Evolutionary conservation across 1,284 basidiomycete genomes (phyloP).

Genomic region (Neonothopanus nambi): DNA sequence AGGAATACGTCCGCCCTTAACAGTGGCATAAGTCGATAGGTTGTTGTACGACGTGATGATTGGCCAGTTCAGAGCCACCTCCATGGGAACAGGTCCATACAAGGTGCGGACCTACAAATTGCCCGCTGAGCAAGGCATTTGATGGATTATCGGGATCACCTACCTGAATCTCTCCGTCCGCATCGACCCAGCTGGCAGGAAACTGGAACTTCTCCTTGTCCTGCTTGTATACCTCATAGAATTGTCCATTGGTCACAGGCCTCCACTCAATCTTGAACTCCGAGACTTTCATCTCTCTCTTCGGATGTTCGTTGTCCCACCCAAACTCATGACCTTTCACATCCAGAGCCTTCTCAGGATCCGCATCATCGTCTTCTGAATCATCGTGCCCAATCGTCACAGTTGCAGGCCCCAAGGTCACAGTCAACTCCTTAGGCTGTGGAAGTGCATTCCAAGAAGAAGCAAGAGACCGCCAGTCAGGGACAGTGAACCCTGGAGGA

Average conservation of each 20-base stretch:
- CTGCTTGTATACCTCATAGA: slow-evolving; percentile 57
- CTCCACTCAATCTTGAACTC: slow-evolving; percentile 78
- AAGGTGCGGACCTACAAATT: slow-evolving; percentile 73
- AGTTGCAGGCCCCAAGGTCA: slow-evolving; percentile 61
- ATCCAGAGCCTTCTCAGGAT: slow-evolving; percentile 30
- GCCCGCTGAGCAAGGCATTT: background rate
- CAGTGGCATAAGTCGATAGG: slow-evolving; percentile 77
- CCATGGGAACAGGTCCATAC: slow-evolving; percentile 83
- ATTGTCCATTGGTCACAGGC: slow-evolving; percentile 85
- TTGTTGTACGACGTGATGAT: slow-evolving; percentile 81
- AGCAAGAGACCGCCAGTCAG: slow-evolving; percentile 37
- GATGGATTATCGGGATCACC: slow-evolving; percentile 7
- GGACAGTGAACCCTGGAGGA: slow-evolving; percentile 74
- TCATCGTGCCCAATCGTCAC: slow-evolving; percentile 87
- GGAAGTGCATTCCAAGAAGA: slow-evolving; percentile 60
- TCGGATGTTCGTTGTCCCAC: slow-evolving; percentile 94
- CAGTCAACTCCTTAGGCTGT: slow-evolving; percentile 39
- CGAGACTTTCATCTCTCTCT: slow-evolving; percentile 54
- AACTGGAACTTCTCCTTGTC: slow-evolving; percentile 38
- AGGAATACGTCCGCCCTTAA: slow-evolving; percentile 89
- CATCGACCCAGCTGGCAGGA: slow-evolving; percentile 66
- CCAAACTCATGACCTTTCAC: slow-evolving; percentile 76
- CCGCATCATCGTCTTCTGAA: slow-evolving; percentile 67
- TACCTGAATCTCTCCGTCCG: slow-evolving; percentile 52
- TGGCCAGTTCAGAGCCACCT: slow-evolving; percentile 84